Evolutionary conservation across 345 rosid species (phyloP).

Genomic region (Syzygium jambos): DNA sequence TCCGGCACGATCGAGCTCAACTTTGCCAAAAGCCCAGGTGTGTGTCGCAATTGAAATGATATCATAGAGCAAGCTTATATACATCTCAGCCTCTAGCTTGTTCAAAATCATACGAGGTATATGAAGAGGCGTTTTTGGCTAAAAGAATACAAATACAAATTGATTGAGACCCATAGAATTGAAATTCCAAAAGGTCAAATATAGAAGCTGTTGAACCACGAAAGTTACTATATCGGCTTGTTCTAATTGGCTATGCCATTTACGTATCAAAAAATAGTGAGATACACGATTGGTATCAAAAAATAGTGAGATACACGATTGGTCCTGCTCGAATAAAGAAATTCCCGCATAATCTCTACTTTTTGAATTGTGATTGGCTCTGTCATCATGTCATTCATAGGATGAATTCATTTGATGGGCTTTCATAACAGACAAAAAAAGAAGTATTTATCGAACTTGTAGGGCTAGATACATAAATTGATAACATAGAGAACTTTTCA

Average conservation of each 20-base stretch:
- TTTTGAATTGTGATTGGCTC: background rate
- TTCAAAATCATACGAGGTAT: background rate
- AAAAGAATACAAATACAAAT: background rate
- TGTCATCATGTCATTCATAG: background rate
- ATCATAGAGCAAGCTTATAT: background rate
- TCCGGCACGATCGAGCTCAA: conserved; percentile 37
- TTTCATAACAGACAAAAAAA: background rate
- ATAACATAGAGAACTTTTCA: background rate
- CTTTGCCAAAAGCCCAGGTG: conserved; percentile 39
- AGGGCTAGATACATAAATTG: background rate
- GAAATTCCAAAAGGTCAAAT: no score
- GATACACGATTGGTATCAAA: background rate
- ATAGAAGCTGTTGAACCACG: no score
- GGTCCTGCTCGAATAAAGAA: background rate
- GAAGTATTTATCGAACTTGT: background rate
- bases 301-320: background rate
- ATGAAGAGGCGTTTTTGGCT: background rate
- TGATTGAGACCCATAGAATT: no score
- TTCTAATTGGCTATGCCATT: background rate
- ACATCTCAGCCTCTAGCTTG: background rate
- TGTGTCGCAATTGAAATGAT: background rate
- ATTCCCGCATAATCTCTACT: fast-evolving
- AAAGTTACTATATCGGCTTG: background rate
- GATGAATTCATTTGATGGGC: background rate
- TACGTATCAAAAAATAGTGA: background rate